Conservation (phyloP, 2,329 filamentous ascomycete genomes). For the Pyrenochaeta sp. region DNA sequence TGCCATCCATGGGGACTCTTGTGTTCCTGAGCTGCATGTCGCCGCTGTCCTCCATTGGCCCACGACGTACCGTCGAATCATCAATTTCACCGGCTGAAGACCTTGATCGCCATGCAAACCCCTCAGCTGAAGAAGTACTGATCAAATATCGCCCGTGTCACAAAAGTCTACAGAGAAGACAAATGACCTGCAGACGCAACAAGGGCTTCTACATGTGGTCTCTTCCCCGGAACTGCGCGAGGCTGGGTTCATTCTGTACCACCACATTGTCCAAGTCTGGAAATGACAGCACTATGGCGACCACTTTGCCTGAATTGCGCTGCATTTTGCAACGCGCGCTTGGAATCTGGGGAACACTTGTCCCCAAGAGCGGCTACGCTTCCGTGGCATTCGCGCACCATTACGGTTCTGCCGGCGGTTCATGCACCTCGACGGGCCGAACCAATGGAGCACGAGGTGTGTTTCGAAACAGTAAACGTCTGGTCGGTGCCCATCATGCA, state of each 20-base stretch:
- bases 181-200: slow-evolving; percentile 7
- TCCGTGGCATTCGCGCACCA: background rate
- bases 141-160: slow-evolving; percentile 5
- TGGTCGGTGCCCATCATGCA: slow-evolving; percentile 3
- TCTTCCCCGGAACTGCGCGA: slow-evolving; percentile 10
- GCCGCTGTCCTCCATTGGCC: background rate
- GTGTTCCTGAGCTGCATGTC: slow-evolving; percentile 11
- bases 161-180: background rate
- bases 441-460: background rate
- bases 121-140: slow-evolving; percentile 4
- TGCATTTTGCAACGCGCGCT: background rate
- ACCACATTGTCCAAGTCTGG: background rate
- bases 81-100: background rate
- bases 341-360: slow-evolving; percentile 4
- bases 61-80: background rate
- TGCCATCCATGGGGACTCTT: slow-evolving; percentile 3
- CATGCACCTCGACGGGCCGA: background rate
- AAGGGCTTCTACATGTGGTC: slow-evolving; percentile 3
- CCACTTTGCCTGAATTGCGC: slow-evolving; percentile 4
- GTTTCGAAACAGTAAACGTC: slow-evolving; percentile 8
- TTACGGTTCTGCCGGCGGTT: slow-evolving; percentile 1
- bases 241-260: slow-evolving; percentile 12
- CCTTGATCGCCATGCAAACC: background rate
- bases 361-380: background rate
- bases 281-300: slow-evolving; percentile 15